These are phyloP conservation scores for Endocladia muricata DNA, from an alignment of 31 red algal species.

Conservation along the genomic window DNA sequence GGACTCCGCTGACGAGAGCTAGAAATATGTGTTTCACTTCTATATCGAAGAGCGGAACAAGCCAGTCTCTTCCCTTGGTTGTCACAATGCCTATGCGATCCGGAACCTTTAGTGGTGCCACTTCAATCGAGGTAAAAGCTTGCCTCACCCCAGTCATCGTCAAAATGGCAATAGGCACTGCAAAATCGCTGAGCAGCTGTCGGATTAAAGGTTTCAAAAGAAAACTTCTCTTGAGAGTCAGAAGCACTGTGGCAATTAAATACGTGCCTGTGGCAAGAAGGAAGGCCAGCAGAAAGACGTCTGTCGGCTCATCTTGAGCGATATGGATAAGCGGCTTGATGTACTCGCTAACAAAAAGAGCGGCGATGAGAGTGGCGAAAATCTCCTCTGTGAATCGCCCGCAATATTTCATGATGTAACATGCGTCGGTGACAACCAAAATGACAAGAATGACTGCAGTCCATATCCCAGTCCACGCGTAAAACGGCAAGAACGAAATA, in stretches of 20 bases:
- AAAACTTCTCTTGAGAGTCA: conserved; percentile 68
- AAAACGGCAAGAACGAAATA: conserved; percentile 90
- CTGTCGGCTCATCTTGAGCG: conserved; percentile 58
- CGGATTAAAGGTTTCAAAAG: conserved; percentile 77
- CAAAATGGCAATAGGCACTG: conserved; percentile 58
- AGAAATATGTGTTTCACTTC: conserved; percentile 78
- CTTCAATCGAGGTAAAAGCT: conserved; percentile 65
- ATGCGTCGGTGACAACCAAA: conserved; percentile 64
- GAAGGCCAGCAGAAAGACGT: conserved; percentile 74
- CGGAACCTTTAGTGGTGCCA: conserved; percentile 66
- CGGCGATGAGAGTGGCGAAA: conserved; percentile 82
- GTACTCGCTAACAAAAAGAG: conserved; percentile 80
- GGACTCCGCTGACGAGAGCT: conserved; percentile 71
- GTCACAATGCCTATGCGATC: conserved; percentile 77
- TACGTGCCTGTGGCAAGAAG: conserved; percentile 75
- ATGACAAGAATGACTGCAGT: conserved; percentile 81
- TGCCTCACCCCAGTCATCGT: conserved; percentile 59
- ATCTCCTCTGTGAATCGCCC: conserved; percentile 98
- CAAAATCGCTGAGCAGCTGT: conserved; percentile 84
- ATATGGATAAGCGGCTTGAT: conserved; percentile 73
- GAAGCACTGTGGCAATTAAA: conserved; percentile 58
- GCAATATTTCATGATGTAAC: conserved; percentile 72
- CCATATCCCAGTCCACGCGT: conserved; percentile 98
- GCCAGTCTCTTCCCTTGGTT: conserved; percentile 79
- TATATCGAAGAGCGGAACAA: conserved; percentile 79